A percentile compares a stretch with the other conserved stretches of the same genome.
Conservation (phyloP, 202 grass and related monocot species). For the Carex sylvatica region DNA sequence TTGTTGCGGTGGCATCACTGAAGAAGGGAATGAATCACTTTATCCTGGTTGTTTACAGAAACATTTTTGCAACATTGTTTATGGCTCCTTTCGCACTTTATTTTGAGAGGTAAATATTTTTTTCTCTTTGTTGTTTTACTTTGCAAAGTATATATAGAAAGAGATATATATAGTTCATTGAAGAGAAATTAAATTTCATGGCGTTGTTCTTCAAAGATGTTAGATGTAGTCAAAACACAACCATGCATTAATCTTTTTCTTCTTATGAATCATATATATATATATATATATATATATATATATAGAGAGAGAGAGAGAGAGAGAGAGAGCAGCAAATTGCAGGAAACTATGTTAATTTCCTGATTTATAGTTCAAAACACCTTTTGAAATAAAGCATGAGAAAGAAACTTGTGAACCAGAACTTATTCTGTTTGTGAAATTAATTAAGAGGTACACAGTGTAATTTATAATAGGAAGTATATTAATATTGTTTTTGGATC, state of each 20-base stretch:
- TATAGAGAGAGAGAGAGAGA: background rate
- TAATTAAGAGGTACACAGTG: background rate
- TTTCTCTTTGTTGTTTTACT: background rate
- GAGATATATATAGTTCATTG: background rate
- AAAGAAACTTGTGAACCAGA: background rate
- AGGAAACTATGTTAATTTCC: background rate
- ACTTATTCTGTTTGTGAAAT: background rate
- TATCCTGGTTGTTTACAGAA: slow-evolving; percentile 89
- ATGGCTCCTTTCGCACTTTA: slow-evolving; percentile 81
- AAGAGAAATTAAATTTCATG: slow-evolving; percentile 1
- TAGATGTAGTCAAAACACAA: background rate
- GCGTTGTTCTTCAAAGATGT: background rate
- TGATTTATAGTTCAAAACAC: background rate
- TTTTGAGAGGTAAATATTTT: slow-evolving; percentile 53
- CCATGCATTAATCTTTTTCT: background rate
- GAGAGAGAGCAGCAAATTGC: background rate
- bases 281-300: no score
- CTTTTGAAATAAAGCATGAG: background rate
- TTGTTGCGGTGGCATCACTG: slow-evolving; percentile 57
- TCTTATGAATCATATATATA: background rate
- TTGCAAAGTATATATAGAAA: background rate
- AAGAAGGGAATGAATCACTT: slow-evolving; percentile 87
- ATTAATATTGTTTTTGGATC: background rate
- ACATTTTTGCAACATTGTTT: slow-evolving; percentile 53
- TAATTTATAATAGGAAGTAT: background rate